These are phyloP conservation scores for Verticillium klebahnii DNA, from an alignment of 2,329 filamentous ascomycete species.

Conservation along the genomic window DNA sequence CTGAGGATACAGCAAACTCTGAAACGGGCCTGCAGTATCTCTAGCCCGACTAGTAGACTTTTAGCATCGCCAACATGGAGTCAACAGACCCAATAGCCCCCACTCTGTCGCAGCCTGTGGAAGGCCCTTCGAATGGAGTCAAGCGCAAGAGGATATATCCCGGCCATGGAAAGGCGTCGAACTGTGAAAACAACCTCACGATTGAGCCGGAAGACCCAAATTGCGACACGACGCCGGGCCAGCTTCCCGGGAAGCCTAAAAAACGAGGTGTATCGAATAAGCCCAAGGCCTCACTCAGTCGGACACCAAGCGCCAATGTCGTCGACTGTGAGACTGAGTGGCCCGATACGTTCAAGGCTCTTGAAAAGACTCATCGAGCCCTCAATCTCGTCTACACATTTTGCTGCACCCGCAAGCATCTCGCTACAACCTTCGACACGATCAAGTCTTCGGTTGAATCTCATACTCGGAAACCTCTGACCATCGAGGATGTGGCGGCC, in stretches of 20 bases:
- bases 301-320: constrained; percentile 7
- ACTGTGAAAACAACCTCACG: neutral
- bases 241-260: constrained; percentile 1
- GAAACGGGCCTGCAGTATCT: too few species aligned
- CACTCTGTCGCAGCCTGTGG: neutral
- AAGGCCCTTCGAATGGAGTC: neutral
- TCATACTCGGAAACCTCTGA: constrained; percentile 68
- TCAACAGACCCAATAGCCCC: neutral
- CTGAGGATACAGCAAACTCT: too few species aligned
- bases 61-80: neutral
- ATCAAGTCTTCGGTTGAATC: constrained; percentile 80
- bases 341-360: constrained; percentile 68
- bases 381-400: constrained; percentile 94
- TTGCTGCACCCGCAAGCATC: constrained; percentile 85
- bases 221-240: neutral
- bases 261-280: constrained; percentile 9
- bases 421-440: constrained; percentile 87
- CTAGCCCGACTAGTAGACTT: neutral
- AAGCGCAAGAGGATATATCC: neutral
- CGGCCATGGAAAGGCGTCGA: neutral
- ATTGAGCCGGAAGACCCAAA: neutral
- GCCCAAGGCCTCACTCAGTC: constrained; percentile 8
- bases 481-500: constrained; percentile 74
- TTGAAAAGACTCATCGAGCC: constrained; percentile 76
- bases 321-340: constrained; percentile 48